Conservation (phyloP, 163 green algal genomes). For the Scenedesmus sp. region DNA sequence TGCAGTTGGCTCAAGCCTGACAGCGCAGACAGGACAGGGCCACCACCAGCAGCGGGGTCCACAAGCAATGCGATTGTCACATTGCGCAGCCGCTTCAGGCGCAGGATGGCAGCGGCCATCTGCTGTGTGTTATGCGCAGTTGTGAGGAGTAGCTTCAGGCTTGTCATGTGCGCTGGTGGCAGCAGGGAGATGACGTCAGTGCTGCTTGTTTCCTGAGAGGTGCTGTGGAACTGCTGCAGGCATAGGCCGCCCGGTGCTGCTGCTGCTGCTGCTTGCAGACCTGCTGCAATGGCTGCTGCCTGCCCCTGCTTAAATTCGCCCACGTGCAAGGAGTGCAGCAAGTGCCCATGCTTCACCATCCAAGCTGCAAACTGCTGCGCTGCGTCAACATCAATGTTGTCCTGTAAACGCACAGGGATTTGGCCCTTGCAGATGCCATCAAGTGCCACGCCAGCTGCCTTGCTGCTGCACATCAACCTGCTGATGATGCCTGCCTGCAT, state of each 20-base stretch:
- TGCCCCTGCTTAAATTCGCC: neutral
- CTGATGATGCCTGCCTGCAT: neutral
- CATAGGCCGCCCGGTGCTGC: neutral
- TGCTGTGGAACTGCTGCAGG: slow-evolving; percentile 4
- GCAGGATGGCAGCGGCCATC: neutral
- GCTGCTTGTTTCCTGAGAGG: neutral
- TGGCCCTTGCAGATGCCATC: neutral
- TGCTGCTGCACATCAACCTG: neutral
- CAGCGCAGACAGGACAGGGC: neutral
- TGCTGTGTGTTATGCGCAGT: neutral
- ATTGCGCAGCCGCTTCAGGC: neutral
- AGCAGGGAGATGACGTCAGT: neutral
- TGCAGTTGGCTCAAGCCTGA: neutral
- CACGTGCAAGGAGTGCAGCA: neutral
- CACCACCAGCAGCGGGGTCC: neutral
- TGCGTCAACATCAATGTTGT: neutral
- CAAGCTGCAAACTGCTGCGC: neutral
- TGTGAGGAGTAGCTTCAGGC: neutral
- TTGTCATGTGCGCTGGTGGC: neutral
- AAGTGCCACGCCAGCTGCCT: neutral
- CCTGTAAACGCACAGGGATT: neutral
- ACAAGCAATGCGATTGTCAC: neutral
- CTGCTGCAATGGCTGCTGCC: neutral
- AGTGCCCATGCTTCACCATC: neutral
- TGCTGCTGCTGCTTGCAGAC: neutral